A percentile compares a stretch with the other conserved stretches of the same genome.
Evolutionary conservation across 164 flowering plant species (phyloP).

Genomic region (Platanus orientalis): DNA sequence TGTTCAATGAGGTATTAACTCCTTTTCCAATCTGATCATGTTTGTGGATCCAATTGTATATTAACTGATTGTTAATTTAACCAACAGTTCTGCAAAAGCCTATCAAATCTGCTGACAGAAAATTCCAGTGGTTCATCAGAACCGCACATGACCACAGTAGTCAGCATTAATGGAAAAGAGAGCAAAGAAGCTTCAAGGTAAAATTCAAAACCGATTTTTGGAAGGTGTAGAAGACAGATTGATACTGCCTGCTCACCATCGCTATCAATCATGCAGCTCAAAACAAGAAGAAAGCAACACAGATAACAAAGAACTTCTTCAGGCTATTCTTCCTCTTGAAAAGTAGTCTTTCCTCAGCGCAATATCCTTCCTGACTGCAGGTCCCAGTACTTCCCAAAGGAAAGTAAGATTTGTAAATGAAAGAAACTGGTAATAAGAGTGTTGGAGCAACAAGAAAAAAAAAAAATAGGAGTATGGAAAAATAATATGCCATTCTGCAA

Average conservation of each 20-base stretch:
- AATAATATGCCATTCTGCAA: no score
- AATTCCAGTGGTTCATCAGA: slow-evolving; percentile 19
- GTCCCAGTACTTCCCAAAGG: background rate
- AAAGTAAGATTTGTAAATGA: no score
- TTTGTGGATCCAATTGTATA: background rate
- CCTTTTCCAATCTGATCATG: background rate
- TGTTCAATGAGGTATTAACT: slow-evolving; percentile 46
- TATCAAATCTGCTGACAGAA: slow-evolving; percentile 50
- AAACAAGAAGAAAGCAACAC: slow-evolving; percentile 15
- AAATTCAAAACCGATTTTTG: slow-evolving; percentile 3
- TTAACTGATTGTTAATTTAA: slow-evolving; percentile 1
- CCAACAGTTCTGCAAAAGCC: slow-evolving; percentile 62
- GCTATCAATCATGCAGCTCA: slow-evolving; percentile 26
- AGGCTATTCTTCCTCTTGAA: slow-evolving; percentile 33
- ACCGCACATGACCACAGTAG: slow-evolving; percentile 7
- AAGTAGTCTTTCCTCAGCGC: background rate
- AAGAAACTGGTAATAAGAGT: no score
- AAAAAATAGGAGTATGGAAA: no score
- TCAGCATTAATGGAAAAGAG: slow-evolving; percentile 1
- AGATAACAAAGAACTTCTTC: slow-evolving; percentile 4
- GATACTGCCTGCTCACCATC: slow-evolving; percentile 5
- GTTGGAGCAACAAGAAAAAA: no score
- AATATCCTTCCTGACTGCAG: no score
- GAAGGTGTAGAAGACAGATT: background rate
- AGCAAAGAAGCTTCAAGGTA: slow-evolving; percentile 22